A percentile compares a stretch with the other conserved stretches of the same genome.
Conservation (phyloP, 1,284 basidiomycete species). For the Ustilago lituana region DNA sequence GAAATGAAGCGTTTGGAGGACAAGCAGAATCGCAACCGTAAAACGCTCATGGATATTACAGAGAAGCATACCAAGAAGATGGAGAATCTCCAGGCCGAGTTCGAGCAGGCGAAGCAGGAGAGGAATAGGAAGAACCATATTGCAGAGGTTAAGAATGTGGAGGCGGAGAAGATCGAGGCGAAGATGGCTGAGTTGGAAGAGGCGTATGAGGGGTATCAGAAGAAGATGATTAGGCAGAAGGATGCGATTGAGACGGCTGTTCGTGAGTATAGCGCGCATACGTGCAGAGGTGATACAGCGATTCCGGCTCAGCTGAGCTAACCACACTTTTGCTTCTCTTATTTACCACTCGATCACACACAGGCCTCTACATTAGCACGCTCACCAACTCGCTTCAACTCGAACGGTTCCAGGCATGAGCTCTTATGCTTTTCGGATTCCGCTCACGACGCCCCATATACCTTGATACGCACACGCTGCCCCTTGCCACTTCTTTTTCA, state of each 20-base stretch:
- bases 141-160: conserved; percentile 35
- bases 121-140: conserved; percentile 28
- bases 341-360: background rate
- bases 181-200: conserved; percentile 45
- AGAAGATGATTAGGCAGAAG: conserved; percentile 45
- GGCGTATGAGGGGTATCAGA: conserved; percentile 41
- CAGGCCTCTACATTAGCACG: conserved; percentile 41
- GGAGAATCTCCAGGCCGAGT: conserved; percentile 41
- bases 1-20: conserved; percentile 49
- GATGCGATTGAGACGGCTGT: conserved; percentile 46
- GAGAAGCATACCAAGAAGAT: conserved; percentile 46
- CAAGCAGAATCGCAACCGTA: conserved; percentile 46
- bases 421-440: too few species aligned
- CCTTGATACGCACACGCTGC: too few species aligned
- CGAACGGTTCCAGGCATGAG: conserved; percentile 30
- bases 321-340: too few species aligned
- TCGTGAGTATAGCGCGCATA: too few species aligned
- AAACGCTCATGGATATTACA: conserved; percentile 46
- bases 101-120: conserved; percentile 42
- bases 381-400: conserved; percentile 39
- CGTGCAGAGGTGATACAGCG: too few species aligned
- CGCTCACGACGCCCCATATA: too few species aligned
- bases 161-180: conserved; percentile 48
- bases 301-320: background rate
- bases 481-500: too few species aligned